A percentile compares a stretch with the other conserved stretches of the same genome.
Conservation (phyloP, 306 rosid genomes). For the Cucurbita ficifolia region DNA sequence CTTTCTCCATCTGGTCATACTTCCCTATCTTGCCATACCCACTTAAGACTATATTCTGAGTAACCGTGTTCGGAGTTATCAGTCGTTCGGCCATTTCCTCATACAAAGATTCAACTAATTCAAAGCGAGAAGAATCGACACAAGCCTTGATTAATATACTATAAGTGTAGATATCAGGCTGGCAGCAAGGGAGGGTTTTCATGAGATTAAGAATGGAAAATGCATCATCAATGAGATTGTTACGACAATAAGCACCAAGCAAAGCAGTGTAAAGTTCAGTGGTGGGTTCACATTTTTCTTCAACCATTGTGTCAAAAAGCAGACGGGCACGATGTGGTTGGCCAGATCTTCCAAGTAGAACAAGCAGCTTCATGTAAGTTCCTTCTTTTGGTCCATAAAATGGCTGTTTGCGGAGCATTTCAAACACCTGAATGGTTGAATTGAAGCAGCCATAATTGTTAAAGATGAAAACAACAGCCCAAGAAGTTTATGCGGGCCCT, state of each 20-base stretch:
- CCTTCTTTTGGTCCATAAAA: slow-evolving; percentile 92
- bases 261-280: slow-evolving; percentile 75
- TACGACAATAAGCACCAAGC: slow-evolving; percentile 70
- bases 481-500: not conserved
- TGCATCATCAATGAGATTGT: slow-evolving; percentile 53
- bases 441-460: not conserved
- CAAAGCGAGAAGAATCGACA: slow-evolving; percentile 55
- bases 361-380: slow-evolving; percentile 81
- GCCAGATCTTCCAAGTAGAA: slow-evolving; percentile 70
- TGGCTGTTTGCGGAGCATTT: slow-evolving; percentile 80
- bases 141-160: slow-evolving; percentile 71
- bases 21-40: slow-evolving; percentile 88
- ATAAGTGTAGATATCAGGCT: slow-evolving; percentile 89
- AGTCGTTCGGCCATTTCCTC: slow-evolving; percentile 59
- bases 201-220: slow-evolving; percentile 50
- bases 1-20: slow-evolving; percentile 85
- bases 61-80: slow-evolving; percentile 65
- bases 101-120: slow-evolving; percentile 52
- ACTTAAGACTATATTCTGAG: slow-evolving; percentile 77
- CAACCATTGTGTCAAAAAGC: slow-evolving; percentile 61
- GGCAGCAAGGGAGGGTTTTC: slow-evolving; percentile 74
- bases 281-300: slow-evolving; percentile 69
- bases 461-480: not conserved
- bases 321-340: slow-evolving; percentile 59
- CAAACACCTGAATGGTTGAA: slow-evolving; percentile 46